Base-by-base conservation (phyloP, 2,329 filamentous ascomycete species). In the Raffaelea deltoideospora region DNA sequence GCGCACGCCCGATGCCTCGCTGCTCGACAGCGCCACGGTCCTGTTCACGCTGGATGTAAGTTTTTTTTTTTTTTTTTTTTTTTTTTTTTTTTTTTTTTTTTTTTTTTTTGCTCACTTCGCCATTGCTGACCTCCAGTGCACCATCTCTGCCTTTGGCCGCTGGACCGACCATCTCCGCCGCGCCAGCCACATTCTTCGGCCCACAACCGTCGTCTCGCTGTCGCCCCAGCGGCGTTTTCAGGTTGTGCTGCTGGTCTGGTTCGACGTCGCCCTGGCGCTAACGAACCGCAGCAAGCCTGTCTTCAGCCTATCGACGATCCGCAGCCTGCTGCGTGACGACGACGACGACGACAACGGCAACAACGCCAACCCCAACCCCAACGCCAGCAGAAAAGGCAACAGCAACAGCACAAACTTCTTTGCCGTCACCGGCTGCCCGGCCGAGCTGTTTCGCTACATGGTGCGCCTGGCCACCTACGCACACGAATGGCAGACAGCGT, bases 1-100 rank as follows among this genome's bases (percentile, higher is more conserved):
- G 33, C 15, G 28, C 19, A 15, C 29, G 31, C 10, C 31, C 17
- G 43, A 48, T 14, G 38, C 38, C 0, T 42, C 35, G 3, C 35
- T 50, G 14, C 38, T 57, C 2, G 53, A 55, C 24, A 49, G 52
- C 0, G 44, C 53, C 0, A 31, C 54, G 14, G 47, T 57, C 6
- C 35, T 57, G 6, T 50, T 55, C 39, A 55, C 52, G 14, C 37
- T 56, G 8, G 52, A 57, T 29, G 54, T 51, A 43, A 34, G 50
- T 38, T 10, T 18, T 31, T 11, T 13, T 17, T 21, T 15, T 13
- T 13, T 5, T 17, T 21, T 27, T 9, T 23, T 18, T 31, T 11
- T 13, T 17, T 21, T 15, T 13, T 13, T 5, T 17, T 21, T 27
- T 9, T 23, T n/a, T n/a, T n/a, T n/a, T n/a, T n/a, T n/a, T n/a